Base-by-base conservation (phyloP, 768 basidiomycete genomes). In the Brasilioporus rufonigricans region DNA sequence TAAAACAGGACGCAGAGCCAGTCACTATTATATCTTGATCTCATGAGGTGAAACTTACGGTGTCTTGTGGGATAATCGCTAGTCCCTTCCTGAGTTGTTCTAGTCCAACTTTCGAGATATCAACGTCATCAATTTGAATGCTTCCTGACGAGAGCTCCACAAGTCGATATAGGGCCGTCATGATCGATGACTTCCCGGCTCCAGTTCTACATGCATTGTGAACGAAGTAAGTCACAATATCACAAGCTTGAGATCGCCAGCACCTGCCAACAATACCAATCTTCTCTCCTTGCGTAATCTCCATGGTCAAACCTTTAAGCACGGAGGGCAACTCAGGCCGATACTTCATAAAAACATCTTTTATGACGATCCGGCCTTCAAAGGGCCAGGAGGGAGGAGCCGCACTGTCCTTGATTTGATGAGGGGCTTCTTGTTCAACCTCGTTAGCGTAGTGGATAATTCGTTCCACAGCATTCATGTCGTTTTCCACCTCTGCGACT, bases 381-480 rank as follows among this genome's bases (percentile, higher is more conserved):
- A 77, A 67, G 4, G 95, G 95, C 95, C 94, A 97, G 2, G 79
- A 70, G 2, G 77, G 54, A 0, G 83, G 70, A 0, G 86, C 87
- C 59, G 80, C 82, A 26, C 68, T 74, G 16, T 84, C 85, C 0
- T 83, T 77, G n/a, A 87, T 69, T 38, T 85, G 78, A 61, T 89
- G 83, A 1, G 87, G 79, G 2, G 87, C 81, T 70, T 95, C 93
- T 67, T 93, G 88, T 66, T 93, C 91, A 18, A 97, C 76, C 29
- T 84, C 80, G 21, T 80, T 80, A 40, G 87, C 85, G 63, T 97
- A 97, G 66, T 93, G 81, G 4, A 92, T 74, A 16, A 98, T 77
- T 24, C 94, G 86, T 67, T 91, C 89, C 9, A 91, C 88, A n/a
- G 85, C 83, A 66, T 93, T 93, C 90, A 95, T 93, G 70, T 93